phyloP scores from a whole-genome alignment of 305 asterid species.

The Caryopteris hybrid region DNA sequence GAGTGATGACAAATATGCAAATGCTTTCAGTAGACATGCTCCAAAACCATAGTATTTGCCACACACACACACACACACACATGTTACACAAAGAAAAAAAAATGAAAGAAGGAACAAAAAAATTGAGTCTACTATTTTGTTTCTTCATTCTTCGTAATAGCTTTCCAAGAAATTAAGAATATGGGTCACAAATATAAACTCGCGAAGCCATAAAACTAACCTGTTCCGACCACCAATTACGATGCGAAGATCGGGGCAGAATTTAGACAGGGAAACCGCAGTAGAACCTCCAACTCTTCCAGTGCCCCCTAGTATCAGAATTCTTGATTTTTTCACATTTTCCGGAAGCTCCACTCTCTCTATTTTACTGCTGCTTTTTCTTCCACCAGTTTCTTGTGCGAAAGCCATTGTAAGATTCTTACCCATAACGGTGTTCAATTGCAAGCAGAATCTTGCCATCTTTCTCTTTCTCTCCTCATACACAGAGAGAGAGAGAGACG shows the following conservation, averaged over 20 bases:
- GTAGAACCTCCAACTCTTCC: constrained; percentile 98
- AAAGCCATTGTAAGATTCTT: constrained; percentile 27
- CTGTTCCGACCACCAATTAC: constrained; percentile 78
- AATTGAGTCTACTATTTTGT: no score
- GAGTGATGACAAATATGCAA: neutral
- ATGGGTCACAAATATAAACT: no score
- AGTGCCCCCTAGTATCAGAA: constrained; percentile 80
- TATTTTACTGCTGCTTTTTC: constrained; percentile 11
- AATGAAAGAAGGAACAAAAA: no score
- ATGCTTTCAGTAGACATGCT: neutral
- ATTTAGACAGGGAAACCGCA: constrained; percentile 67
- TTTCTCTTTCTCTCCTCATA: neutral
- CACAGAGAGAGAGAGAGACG: neutral
- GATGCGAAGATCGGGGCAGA: constrained; percentile 65
- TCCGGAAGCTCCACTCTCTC: constrained; percentile 46
- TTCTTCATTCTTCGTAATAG: no score
- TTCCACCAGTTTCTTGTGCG: constrained; percentile 22
- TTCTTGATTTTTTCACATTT: constrained; percentile 48
- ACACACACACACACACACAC: no score
- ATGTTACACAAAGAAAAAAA: no score
- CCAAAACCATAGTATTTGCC: neutral
- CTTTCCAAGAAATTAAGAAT: no score
- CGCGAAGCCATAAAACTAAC: constrained; percentile 19
- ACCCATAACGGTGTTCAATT: constrained; percentile 25
- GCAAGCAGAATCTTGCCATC: constrained; percentile 55